phyloP scores from a whole-genome alignment of 1,284 basidiomycete genomes.

The Apiotrichum gamsii region DNA sequence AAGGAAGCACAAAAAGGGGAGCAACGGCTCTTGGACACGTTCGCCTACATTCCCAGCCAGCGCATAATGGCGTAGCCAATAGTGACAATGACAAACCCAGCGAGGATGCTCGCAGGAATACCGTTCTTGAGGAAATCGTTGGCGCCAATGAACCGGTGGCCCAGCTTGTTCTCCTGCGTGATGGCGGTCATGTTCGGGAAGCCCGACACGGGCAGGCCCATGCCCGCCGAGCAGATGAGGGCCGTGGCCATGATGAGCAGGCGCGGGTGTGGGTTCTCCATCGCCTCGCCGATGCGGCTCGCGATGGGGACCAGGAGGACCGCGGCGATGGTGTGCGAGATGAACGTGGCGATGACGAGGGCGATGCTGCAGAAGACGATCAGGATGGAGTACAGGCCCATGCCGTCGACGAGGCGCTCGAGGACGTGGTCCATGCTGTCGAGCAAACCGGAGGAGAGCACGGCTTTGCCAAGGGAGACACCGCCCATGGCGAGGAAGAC shows the following conservation, averaged over 20 bases:
- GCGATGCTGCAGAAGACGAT: conserved; percentile 75
- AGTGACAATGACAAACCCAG: conserved; percentile 73
- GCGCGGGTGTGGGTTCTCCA: conserved; percentile 64
- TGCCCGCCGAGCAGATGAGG: conserved; percentile 87
- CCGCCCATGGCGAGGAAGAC: conserved; percentile 97
- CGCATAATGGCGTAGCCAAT: conserved; percentile 64
- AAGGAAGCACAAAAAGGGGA: too few relatives aligned
- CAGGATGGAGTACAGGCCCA: conserved; percentile 73
- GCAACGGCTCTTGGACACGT: too few relatives aligned
- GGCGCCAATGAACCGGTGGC: conserved; percentile 76
- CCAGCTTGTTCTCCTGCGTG: conserved; percentile 91
- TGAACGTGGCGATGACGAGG: conserved; percentile 65
- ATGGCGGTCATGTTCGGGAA: conserved; percentile 96
- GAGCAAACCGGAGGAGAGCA: conserved; percentile 80
- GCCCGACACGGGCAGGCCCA: conserved; percentile 96
- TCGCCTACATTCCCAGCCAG: conserved; percentile 10
- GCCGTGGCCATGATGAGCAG: conserved; percentile 84
- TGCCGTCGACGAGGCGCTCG: conserved; percentile 62
- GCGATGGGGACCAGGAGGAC: conserved; percentile 95
- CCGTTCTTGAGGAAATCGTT: conserved; percentile 90
- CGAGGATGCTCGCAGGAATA: conserved; percentile 80
- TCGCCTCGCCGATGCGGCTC: conserved; percentile 72
- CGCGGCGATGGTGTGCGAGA: conserved; percentile 93
- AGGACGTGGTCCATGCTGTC: conserved; percentile 68
- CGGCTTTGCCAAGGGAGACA: conserved; percentile 91